Base-by-base conservation (phyloP, 768 basidiomycete species). In the Hypsizygus marmoreus region DNA sequence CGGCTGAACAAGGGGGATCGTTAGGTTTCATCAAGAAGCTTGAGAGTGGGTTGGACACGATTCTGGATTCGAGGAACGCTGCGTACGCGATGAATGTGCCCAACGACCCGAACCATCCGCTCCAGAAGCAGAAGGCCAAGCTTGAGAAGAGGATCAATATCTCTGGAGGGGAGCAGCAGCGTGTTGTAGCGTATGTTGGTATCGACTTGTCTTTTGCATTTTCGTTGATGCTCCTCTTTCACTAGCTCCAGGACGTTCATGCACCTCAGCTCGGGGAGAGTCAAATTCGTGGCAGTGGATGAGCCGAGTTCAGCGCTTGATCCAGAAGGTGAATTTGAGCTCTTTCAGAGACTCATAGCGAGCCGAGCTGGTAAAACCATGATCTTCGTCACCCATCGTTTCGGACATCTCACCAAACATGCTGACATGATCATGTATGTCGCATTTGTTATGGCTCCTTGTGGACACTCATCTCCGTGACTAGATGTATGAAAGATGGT, bases 251-350 rank as follows among this genome's bases (percentile, higher is more conserved):
- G 65, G 39, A 63, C 64, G 16, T 67, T 67, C 50, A 67, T 67
- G 65, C 61, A 58, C 6, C 50, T 67, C 20, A 55, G 48, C 16
- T 59, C 61, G 2, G 53, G 53, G 0, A 36, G 59, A 3, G 61
- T 68, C 19, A 68, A 61, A 17, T 66, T 80, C 3, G 53, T 77
- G 9, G 64, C 71, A 2, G 64, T 70, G 4, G 78, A 79, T 30
- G 57, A 59, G 22, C 76, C 75, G 0, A 76, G 65, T 14, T 73
- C 75, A 0, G 61, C 65, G 11, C 51, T 77, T 6, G 76, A 77
- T 33, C 67, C 77, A 2, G 50, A 70, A 35, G 70, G 66, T 1
- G 76, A 78, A 47, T 61, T 49, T 23, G 55, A 65, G 16, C 54
- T 76, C 8, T 65, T 75, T 39, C 41, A 64, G 22, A 59, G 57